These are phyloP conservation scores for Penicillium bialowiezense DNA, from an alignment of 495 filamentous ascomycete genomes.

Conservation along the genomic window DNA sequence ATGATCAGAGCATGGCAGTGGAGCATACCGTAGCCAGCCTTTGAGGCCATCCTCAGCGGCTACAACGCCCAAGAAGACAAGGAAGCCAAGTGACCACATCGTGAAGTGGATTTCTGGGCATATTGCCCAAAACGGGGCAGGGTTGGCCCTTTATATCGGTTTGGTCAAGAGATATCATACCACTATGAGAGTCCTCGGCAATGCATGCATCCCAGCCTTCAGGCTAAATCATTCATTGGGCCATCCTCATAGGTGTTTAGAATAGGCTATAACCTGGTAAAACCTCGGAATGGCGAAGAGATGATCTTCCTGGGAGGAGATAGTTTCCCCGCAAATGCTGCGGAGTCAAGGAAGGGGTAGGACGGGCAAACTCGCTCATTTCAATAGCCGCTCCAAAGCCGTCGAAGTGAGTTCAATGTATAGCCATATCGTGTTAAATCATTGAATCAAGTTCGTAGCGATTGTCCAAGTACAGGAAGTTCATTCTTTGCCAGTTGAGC, in stretches of 20 bases:
- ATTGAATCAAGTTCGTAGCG: too few relatives aligned
- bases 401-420: too few relatives aligned
- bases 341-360: too few relatives aligned
- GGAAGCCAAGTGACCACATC: constrained; percentile 11
- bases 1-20: constrained; percentile 39
- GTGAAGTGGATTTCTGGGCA: neutral
- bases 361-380: too few relatives aligned
- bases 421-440: too few relatives aligned
- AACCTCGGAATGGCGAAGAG: too few relatives aligned
- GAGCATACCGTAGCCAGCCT: constrained; percentile 66
- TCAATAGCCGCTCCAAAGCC: too few relatives aligned
- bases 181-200: constrained; percentile 1
- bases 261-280: constrained; percentile 19
- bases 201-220: constrained; percentile 3
- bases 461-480: too few relatives aligned
- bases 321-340: too few relatives aligned
- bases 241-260: neutral
- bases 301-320: too few relatives aligned
- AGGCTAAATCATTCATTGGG: constrained; percentile 13
- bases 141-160: constrained; percentile 6
- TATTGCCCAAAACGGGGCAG: neutral
- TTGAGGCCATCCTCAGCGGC: constrained; percentile 54
- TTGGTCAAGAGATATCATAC: neutral
- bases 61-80: constrained; percentile 11
- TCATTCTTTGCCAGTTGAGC: too few relatives aligned